Evolutionary conservation across 1,284 basidiomycete genomes (phyloP), one percentile per base, ranked within the genome.

Genomic region (Lignosus rhinocerotis): DNA sequence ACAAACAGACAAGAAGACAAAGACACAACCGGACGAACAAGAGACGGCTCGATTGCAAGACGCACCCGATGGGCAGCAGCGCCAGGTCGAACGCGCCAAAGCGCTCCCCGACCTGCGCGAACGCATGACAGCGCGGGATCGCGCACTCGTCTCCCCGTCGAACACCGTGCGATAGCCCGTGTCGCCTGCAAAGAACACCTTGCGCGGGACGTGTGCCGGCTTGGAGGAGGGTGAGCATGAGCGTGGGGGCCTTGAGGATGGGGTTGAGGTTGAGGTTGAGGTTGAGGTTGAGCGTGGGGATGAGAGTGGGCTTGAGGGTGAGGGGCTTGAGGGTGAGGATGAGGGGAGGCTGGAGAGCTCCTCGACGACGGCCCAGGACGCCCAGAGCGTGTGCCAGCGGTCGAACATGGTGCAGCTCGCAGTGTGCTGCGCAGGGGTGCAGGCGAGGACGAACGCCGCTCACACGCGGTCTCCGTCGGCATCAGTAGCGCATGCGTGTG

Each of bases 181-280:
- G 70, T 91, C 88, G 10, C 90, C 89, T 4, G 75, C 85, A 66
- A 90, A 90, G 73, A 80, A 92, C 39, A 86, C 75, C 66, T 81
- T 80, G 45, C 72, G 71, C 21, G 56, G 47, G 49, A 53, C 39
- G 3, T 34, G 52, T 39, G 11, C 43, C 2, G 45, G 7, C 3
- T 3, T 11, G 11, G 36, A 14, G 36, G 36, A 19, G 9, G 3
- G 42, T 45, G 9, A 17, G 44, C 19, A 2, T 25, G 25, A 25
- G 25, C 2, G 25, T 25, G 25, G 4, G 25, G 25, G 25, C 2
- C 25, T 38, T 38, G 36, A 38, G 16, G 11, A 2, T 16, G 36
- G 6, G 36, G 6, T 2, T 2, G 42, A 43, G 42, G 42, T n/a
- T 14, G 36, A 1, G 7, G 9, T 6, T n/a, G 11, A 3, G 5